Evolutionary conservation across 306 rosid genomes (phyloP).

Genomic region (Quercus berberidifolia): DNA sequence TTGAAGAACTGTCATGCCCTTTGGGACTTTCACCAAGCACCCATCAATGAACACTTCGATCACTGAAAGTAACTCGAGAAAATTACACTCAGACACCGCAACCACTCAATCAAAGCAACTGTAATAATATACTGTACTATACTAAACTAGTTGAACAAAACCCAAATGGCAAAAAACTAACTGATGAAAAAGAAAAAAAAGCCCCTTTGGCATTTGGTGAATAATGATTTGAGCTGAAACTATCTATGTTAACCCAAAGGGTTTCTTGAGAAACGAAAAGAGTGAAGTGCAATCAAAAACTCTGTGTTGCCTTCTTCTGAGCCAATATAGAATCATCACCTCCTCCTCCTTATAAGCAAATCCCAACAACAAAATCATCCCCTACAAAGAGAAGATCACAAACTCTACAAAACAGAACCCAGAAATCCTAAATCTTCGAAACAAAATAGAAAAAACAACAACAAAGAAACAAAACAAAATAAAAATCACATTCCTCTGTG

Average conservation of each 20-base stretch:
- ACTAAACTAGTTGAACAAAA: conserved; percentile 16
- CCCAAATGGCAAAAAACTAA: conserved; percentile 10
- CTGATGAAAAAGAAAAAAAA: too few species aligned
- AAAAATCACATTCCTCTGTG: conserved; percentile 3
- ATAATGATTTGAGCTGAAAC: neutral
- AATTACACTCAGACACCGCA: neutral
- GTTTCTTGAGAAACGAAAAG: conserved; percentile 40
- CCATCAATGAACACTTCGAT: too few species aligned
- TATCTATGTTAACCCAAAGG: conserved; percentile 41
- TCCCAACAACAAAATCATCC: conserved; percentile 40
- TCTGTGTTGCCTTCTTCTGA: conserved; percentile 19
- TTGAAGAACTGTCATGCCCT: too few species aligned
- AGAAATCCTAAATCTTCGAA: conserved; percentile 20
- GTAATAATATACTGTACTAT: conserved; percentile 5
- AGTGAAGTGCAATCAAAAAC: conserved; percentile 40
- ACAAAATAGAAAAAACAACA: too few species aligned
- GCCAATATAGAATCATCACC: conserved; percentile 27
- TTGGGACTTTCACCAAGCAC: too few species aligned
- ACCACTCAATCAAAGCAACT: conserved; percentile 29
- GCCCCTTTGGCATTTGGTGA: conserved; percentile 1
- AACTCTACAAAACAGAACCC: conserved; percentile 21
- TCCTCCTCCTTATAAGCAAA: conserved; percentile 33
- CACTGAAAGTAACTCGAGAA: conserved; percentile 18
- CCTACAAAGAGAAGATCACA: conserved; percentile 24
- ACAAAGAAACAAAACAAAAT: neutral